Conservation (phyloP, 805 yeast species). For the Saccharomycopsis fermentans region DNA sequence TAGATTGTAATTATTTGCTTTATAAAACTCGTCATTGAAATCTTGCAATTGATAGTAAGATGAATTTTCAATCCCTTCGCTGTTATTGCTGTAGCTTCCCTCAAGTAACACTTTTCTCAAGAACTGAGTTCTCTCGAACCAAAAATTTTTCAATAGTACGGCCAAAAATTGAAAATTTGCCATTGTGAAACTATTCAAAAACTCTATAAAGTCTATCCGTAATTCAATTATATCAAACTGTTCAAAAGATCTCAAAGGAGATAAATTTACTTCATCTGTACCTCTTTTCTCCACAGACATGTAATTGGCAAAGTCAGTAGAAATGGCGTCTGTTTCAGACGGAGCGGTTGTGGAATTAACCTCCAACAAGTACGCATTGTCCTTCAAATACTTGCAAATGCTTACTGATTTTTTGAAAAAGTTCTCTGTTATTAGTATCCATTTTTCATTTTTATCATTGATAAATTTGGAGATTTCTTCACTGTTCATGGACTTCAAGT, state of each 20-base stretch:
- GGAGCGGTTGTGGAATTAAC: not conserved
- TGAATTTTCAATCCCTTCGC: not conserved
- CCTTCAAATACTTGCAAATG: constrained; percentile 2
- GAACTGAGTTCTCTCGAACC: constrained; percentile 12
- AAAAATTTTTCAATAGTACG: constrained; percentile 13
- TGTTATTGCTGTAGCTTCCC: not conserved
- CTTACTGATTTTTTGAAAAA: constrained; percentile 14
- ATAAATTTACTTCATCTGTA: not conserved
- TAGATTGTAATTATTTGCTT: constrained; percentile 11
- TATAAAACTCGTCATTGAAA: constrained; percentile 13
- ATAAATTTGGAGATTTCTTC: not conserved
- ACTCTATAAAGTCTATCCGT: constrained; percentile 5
- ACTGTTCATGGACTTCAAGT: not conserved
- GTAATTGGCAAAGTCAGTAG: not conserved
- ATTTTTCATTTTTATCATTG: constrained; percentile 2
- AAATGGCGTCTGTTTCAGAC: no score
- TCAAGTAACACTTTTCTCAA: not conserved
- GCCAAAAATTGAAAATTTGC: constrained; percentile 12
- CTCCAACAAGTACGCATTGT: not conserved
- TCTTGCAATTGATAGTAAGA: constrained; percentile 9
- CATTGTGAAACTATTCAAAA: constrained; percentile 5
- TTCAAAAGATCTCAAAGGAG: not conserved
- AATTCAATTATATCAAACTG: constrained; percentile 5
- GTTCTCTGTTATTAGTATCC: constrained; percentile 7
- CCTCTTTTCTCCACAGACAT: not conserved